A percentile compares a stretch with the other conserved stretches of the same genome.
These are phyloP conservation scores for Trichopus zeylanicus DNA, from an alignment of 116 monocot species.

Conservation along the genomic window DNA sequence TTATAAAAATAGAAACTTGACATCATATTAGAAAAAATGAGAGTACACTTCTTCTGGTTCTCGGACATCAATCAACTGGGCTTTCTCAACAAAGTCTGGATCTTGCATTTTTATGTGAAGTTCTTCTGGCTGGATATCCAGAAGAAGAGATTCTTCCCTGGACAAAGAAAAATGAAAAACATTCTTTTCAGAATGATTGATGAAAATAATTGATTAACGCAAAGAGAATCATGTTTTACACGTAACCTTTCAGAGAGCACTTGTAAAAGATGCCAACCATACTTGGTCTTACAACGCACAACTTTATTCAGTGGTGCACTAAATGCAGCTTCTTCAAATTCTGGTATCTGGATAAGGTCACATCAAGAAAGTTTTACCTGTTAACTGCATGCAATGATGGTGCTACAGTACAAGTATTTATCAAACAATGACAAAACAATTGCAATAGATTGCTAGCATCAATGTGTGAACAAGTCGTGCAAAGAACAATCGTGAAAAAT, in stretches of 20 bases:
- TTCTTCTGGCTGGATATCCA: slow-evolving; percentile 71
- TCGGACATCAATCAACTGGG: slow-evolving; percentile 92
- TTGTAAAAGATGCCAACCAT: slow-evolving; percentile 94
- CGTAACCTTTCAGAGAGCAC: slow-evolving; percentile 85
- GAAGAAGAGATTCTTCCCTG: slow-evolving; percentile 62
- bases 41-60: slow-evolving; percentile 97
- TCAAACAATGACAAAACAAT: not conserved
- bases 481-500: too few relatives aligned
- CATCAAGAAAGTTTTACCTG: not conserved
- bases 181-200: not conserved
- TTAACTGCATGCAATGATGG: not conserved
- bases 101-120: slow-evolving; percentile 91
- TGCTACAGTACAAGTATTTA: not conserved
- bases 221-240: not conserved
- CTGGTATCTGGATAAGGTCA: slow-evolving; percentile 51
- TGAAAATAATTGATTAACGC: not conserved
- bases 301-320: slow-evolving; percentile 86
- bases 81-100: slow-evolving; percentile 68
- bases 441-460: too few relatives aligned
- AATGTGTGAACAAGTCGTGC: too few relatives aligned
- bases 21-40: slow-evolving; percentile 2
- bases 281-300: slow-evolving; percentile 90
- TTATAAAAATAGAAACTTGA: not conserved
- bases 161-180: not conserved
- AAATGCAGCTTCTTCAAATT: slow-evolving; percentile 96